phyloP scores from a whole-genome alignment of 495 filamentous ascomycete genomes.

The Acidiella bohemica region DNA sequence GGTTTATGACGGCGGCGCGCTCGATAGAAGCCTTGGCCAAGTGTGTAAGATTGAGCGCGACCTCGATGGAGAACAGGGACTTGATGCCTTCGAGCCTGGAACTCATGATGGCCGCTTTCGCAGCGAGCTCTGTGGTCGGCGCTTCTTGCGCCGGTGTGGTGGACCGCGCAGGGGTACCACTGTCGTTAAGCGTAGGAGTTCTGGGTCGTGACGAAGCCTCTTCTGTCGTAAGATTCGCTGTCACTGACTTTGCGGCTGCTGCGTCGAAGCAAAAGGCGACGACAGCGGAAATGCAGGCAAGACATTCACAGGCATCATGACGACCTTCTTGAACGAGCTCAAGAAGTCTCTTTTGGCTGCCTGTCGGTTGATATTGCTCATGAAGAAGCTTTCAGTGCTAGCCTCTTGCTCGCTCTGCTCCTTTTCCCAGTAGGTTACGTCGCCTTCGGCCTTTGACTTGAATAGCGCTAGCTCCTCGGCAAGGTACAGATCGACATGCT shows the following conservation, averaged over 20 bases:
- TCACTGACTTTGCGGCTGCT: conserved; percentile 23
- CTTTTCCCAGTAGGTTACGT: conserved; percentile 78
- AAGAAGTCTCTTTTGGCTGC: conserved; percentile 94
- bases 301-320: conserved; percentile 95
- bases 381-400: conserved; percentile 81
- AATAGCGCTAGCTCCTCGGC: conserved; percentile 86
- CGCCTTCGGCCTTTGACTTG: conserved; percentile 53
- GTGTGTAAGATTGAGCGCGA: conserved; percentile 80
- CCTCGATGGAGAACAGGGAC: conserved; percentile 89
- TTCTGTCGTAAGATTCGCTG: neutral
- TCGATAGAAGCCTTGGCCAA: conserved; percentile 82
- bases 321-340: conserved; percentile 93
- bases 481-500: conserved; percentile 84
- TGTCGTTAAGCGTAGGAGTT: conserved; percentile 15
- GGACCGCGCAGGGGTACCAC: conserved; percentile 25
- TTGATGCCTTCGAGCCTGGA: conserved; percentile 84
- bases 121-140: conserved; percentile 81
- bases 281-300: conserved; percentile 40
- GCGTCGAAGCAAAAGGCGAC: conserved; percentile 38
- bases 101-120: conserved; percentile 94
- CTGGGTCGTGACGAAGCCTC: conserved; percentile 6
- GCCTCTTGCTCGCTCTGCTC: conserved; percentile 84
- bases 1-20: conserved; percentile 67
- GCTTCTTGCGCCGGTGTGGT: conserved; percentile 37
- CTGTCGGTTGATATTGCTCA: conserved; percentile 86